phyloP scores from a whole-genome alignment of 2,329 filamentous ascomycete species.

The Septoria petroselini region DNA sequence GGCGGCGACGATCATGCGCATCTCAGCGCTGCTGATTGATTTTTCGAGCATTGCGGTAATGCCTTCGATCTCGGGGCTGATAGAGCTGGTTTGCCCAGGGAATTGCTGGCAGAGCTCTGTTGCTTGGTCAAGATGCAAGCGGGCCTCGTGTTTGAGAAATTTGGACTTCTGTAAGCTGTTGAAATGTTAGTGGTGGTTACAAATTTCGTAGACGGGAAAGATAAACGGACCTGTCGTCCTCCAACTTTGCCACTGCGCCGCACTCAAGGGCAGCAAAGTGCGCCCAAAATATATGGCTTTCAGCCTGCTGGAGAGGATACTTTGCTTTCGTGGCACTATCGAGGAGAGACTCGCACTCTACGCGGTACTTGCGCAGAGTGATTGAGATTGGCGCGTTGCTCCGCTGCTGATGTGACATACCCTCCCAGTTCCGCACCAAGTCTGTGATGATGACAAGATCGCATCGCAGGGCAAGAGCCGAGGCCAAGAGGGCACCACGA shows the following conservation, averaged over 20 bases:
- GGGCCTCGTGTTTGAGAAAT: too few relatives aligned
- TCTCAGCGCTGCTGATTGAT: too few relatives aligned
- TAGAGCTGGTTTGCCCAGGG: too few relatives aligned
- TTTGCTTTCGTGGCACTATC: constrained; percentile 38
- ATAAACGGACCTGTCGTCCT: neutral
- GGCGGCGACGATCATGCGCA: too few relatives aligned
- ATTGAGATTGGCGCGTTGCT: constrained; percentile 24
- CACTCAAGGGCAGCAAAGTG: constrained; percentile 49
- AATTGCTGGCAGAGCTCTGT: too few relatives aligned
- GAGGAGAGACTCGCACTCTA: constrained; percentile 45
- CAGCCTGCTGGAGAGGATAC: constrained; percentile 47
- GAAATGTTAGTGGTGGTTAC: neutral
- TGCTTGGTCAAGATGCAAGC: too few relatives aligned
- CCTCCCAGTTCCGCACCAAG: constrained; percentile 35
- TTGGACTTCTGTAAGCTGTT: neutral
- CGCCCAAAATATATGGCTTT: constrained; percentile 52
- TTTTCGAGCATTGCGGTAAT: too few relatives aligned
- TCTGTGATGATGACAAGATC: constrained; percentile 51
- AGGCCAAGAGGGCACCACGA: constrained; percentile 42
- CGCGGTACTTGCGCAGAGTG: constrained; percentile 38
- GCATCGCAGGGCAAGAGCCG: constrained; percentile 48
- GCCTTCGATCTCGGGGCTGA: too few relatives aligned
- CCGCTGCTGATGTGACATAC: constrained; percentile 3
- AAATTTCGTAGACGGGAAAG: neutral
- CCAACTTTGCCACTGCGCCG: constrained; percentile 16